Conservation (phyloP, 129 eudicot genomes). For the Artemisia annua region DNA sequence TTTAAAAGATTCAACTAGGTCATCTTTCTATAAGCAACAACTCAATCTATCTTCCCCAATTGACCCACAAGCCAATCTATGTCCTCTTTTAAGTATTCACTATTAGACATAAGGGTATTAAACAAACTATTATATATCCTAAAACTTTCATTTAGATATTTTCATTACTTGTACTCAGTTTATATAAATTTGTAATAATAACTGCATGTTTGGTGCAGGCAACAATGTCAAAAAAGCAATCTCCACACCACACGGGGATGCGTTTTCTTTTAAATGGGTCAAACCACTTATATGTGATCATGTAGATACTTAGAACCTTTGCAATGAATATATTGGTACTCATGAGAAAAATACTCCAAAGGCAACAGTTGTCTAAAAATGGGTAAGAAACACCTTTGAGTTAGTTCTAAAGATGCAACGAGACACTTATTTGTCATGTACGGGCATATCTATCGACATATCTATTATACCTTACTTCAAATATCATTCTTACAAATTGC, state of each 20-base stretch:
- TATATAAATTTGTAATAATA: no score
- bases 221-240: no score
- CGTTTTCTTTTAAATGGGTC: background rate
- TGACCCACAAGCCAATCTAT: conserved; percentile 49
- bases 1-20: conserved; percentile 53
- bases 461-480: background rate
- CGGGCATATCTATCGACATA: background rate
- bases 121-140: no score
- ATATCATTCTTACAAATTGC: background rate
- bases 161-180: no score
- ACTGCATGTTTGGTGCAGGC: background rate
- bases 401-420: background rate
- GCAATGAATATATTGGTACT: background rate
- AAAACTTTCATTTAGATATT: no score
- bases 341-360: background rate
- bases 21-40: conserved; percentile 47
- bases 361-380: background rate
- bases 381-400: background rate
- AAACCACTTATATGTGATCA: background rate
- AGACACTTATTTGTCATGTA: background rate
- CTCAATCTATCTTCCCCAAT: conserved; percentile 52
- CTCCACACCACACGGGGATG: no score
- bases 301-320: background rate
- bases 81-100: conserved; percentile 44
- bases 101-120: no score